Conservation (phyloP, 495 filamentous ascomycete species). For the Massariosphaeria phaeospora region DNA sequence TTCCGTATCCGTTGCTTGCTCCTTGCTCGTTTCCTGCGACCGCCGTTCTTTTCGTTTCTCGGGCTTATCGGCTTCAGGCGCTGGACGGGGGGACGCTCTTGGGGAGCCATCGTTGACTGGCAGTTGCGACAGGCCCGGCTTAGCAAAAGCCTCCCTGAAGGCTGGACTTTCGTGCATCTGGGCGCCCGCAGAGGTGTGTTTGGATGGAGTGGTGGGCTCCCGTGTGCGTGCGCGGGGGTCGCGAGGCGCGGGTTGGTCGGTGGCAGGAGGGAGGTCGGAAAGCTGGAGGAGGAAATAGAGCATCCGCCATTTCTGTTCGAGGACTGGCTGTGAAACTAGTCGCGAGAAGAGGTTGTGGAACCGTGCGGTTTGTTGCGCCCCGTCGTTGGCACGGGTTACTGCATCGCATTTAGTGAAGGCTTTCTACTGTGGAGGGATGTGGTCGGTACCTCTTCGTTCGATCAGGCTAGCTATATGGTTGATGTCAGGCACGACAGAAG, state of each 20-base stretch:
- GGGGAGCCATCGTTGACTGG: constrained; percentile 29
- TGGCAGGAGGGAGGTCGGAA: constrained; percentile 44
- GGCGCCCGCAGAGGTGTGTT: constrained; percentile 1
- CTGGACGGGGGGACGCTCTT: constrained; percentile 7
- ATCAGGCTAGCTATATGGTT: constrained; percentile 91
- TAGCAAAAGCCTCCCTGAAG: constrained; percentile 53
- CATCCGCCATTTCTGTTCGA: constrained; percentile 95
- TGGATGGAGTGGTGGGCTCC: constrained; percentile 20
- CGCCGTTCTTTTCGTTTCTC: constrained; percentile 68
- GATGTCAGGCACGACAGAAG: constrained; percentile 54
- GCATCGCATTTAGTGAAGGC: constrained; percentile 12
- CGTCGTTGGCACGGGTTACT: constrained; percentile 67
- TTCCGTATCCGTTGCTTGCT: constrained; percentile 27
- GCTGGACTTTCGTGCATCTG: constrained; percentile 29
- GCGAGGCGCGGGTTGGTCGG: background rate
- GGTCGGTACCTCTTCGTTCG: constrained; percentile 51
- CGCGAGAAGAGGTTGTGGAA: constrained; percentile 86
- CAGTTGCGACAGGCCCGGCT: constrained; percentile 50
- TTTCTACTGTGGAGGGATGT: background rate
- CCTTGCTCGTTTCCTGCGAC: constrained; percentile 61
- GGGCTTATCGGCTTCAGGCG: constrained; percentile 12
- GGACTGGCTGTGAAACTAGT: constrained; percentile 79
- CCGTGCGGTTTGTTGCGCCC: constrained; percentile 76
- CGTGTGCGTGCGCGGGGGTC: background rate
- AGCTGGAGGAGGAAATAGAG: constrained; percentile 84